Percentiles rank a stretch among this genome's conserved stretches.
These are phyloP conservation scores for Pelargonium nanum DNA, from an alignment of 345 rosid species.

Conservation along the genomic window DNA sequence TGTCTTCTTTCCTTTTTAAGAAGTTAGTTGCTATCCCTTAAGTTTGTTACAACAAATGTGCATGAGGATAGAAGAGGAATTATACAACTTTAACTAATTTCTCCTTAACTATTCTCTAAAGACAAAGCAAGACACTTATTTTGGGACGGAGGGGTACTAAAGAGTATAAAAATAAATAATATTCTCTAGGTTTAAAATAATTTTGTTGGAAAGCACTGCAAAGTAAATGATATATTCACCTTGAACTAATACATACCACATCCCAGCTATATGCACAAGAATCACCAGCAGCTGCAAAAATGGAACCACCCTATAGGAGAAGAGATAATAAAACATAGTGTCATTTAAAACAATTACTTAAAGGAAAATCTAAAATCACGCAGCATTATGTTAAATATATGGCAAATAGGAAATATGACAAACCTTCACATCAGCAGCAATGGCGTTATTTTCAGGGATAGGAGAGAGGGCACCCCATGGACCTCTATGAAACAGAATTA, in stretches of 20 bases:
- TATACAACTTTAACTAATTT: no score
- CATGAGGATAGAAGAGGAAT: neutral
- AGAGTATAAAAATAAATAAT: no score
- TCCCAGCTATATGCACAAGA: slow-evolving; percentile 97
- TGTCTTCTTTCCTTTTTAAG: neutral
- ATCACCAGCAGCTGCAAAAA: slow-evolving; percentile 88
- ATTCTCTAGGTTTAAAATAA: neutral
- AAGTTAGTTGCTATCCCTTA: no score
- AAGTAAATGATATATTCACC: slow-evolving; percentile 14
- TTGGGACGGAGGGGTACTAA: neutral
- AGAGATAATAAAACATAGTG: neutral
- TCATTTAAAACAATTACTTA: neutral
- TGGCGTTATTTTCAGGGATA: slow-evolving; percentile 79
- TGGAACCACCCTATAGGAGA: slow-evolving; percentile 51
- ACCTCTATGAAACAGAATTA: slow-evolving; percentile 41
- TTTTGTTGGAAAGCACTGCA: neutral
- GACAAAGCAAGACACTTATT: neutral
- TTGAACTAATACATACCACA: slow-evolving; percentile 56
- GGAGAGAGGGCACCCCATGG: slow-evolving; percentile 97
- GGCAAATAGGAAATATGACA: neutral
- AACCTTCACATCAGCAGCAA: slow-evolving; percentile 68
- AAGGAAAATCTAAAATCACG: neutral
- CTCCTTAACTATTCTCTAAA: no score
- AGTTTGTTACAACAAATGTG: no score
- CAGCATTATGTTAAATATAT: neutral